These are phyloP conservation scores for Entomortierella chlamydospora DNA, from an alignment of 192 early-diverging fungal genomes.

Conservation along the genomic window DNA sequence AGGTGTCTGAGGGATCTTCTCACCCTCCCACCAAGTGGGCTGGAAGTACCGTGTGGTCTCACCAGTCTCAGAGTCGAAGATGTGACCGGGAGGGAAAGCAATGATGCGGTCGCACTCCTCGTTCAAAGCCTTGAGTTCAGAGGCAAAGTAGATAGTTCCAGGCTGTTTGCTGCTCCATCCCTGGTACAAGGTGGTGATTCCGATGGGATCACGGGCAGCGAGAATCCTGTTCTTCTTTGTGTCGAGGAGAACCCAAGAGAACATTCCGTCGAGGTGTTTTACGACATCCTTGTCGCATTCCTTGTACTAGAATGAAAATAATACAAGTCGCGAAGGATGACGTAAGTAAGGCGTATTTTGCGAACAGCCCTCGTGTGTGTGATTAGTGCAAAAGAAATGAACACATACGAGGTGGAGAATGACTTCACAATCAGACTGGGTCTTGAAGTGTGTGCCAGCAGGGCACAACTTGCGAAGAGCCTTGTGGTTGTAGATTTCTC, in stretches of 20 bases:
- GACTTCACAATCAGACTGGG: constrained; percentile 98
- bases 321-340: neutral
- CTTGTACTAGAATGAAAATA: constrained; percentile 72
- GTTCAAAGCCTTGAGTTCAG: constrained; percentile 95
- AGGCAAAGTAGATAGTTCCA: constrained; percentile 91
- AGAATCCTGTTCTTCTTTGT: constrained; percentile 81
- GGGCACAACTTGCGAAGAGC: constrained; percentile 81
- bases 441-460: constrained; percentile 84
- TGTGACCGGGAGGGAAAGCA: constrained; percentile 97
- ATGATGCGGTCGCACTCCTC: constrained; percentile 98
- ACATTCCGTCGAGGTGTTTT: constrained; percentile 95
- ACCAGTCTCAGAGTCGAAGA: constrained; percentile 83
- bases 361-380: too few relatives aligned
- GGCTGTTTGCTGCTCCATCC: constrained; percentile 88
- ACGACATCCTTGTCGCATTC: constrained; percentile 87
- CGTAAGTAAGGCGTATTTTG: neutral
- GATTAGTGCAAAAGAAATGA: too few relatives aligned
- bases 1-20: constrained; percentile 62
- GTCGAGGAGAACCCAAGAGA: constrained; percentile 94
- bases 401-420: constrained; percentile 87
- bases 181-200: constrained; percentile 98
- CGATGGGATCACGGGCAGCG: constrained; percentile 97
- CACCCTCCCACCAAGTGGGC: constrained; percentile 89
- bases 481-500: constrained; percentile 99
- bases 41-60: constrained; percentile 89